These are phyloP conservation scores for Dianthus caryophyllus DNA, from an alignment of 148 eudicot genomes.

Conservation along the genomic window DNA sequence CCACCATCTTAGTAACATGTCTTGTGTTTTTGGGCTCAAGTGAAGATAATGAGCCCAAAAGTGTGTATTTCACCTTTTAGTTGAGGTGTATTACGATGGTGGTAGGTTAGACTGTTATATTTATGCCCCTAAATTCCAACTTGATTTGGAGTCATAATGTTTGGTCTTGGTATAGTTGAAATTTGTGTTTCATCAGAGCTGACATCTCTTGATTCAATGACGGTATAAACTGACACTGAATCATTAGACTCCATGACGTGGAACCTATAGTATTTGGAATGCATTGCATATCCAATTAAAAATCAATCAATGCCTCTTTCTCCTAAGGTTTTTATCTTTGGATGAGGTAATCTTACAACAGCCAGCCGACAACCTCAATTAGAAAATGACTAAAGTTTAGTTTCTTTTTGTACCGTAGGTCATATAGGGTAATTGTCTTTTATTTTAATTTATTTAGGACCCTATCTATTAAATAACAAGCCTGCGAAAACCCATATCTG, in stretches of 20 bases:
- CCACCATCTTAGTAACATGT: no score
- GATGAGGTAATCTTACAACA: constrained; percentile 4
- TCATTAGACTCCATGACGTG: constrained; percentile 9
- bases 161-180: not conserved
- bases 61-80: no score
- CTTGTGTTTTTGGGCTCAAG: no score
- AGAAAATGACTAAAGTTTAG: constrained; percentile 15
- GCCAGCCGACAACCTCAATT: constrained; percentile 25
- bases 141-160: not conserved
- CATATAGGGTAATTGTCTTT: constrained; percentile 15
- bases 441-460: constrained; percentile 13
- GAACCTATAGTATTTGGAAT: constrained; percentile 5
- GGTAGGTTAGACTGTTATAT: no score
- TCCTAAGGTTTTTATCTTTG: constrained; percentile 14
- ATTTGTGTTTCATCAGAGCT: constrained; percentile 15
- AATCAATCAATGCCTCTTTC: constrained; percentile 6
- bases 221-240: no score
- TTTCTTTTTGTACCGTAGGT: constrained; percentile 14
- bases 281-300: not conserved
- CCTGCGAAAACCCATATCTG: no score
- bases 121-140: no score
- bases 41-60: no score
- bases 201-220: constrained; percentile 12
- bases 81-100: no score
- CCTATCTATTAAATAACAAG: constrained; percentile 18